Conservation (phyloP, 192 early-diverging fungal species). For the Mortierella hygrophila region DNA sequence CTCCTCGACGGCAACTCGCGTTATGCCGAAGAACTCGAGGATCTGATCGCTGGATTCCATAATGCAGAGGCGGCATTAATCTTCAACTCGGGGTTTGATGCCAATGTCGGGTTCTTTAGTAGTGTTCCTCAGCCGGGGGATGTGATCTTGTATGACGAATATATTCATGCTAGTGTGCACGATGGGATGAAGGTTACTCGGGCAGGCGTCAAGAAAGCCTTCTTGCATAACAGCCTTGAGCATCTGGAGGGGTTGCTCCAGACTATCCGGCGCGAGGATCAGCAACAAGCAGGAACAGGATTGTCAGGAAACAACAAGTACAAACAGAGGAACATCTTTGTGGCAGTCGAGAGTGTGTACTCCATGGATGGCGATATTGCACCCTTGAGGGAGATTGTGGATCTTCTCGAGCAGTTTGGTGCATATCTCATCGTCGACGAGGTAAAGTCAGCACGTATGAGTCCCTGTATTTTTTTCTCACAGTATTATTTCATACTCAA, state of each 20-base stretch:
- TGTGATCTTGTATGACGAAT: constrained; percentile 77
- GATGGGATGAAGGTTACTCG: constrained; percentile 78
- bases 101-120: constrained; percentile 79
- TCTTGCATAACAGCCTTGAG: constrained; percentile 75
- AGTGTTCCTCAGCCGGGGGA: constrained; percentile 75
- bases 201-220: constrained; percentile 60
- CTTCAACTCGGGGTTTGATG: constrained; percentile 92
- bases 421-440: constrained; percentile 85
- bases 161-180: constrained; percentile 87
- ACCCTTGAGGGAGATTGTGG: constrained; percentile 74
- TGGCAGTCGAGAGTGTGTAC: constrained; percentile 84
- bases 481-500: neutral
- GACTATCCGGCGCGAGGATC: constrained; percentile 35
- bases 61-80: constrained; percentile 71
- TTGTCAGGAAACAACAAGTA: neutral
- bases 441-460: constrained; percentile 50
- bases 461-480: constrained; percentile 7
- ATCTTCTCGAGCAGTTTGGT: constrained; percentile 60
- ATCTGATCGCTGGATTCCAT: constrained; percentile 71
- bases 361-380: constrained; percentile 89
- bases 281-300: constrained; percentile 11
- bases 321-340: constrained; percentile 67
- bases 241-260: constrained; percentile 62
- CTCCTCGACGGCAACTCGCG: constrained; percentile 79
- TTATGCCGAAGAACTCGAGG: constrained; percentile 74